These are phyloP conservation scores for Pezicula radicicola DNA, from an alignment of 2,329 filamentous ascomycete genomes.

Conservation along the genomic window DNA sequence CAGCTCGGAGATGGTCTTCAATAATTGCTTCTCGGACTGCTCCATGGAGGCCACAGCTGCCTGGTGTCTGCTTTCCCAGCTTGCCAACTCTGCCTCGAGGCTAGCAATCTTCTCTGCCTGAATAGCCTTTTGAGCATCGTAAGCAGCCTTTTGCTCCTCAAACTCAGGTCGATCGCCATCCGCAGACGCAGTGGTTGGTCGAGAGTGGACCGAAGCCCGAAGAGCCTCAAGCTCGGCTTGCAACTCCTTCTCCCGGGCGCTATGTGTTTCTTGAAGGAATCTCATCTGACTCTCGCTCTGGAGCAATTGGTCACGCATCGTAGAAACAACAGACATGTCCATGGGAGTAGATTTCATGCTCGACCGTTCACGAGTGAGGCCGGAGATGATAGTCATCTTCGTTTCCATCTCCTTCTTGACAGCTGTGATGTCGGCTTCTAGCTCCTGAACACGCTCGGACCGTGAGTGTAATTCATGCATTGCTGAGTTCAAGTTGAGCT, in stretches of 20 bases:
- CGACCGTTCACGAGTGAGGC: constrained; percentile 86
- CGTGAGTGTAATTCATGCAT: constrained; percentile 88
- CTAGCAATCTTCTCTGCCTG: constrained; percentile 44
- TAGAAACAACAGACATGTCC: constrained; percentile 87
- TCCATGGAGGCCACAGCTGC: constrained; percentile 68
- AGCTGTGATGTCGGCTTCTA: constrained; percentile 79
- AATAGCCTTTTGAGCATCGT: constrained; percentile 24
- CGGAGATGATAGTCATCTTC: constrained; percentile 94
- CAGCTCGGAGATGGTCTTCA: constrained; percentile 69
- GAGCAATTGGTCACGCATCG: constrained; percentile 82
- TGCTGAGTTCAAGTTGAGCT: constrained; percentile 84
- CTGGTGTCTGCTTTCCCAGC: constrained; percentile 76
- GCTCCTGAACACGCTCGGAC: constrained; percentile 83
- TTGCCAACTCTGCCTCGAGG: constrained; percentile 68
- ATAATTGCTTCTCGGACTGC: constrained; percentile 69
- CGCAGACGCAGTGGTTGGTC: constrained; percentile 5
- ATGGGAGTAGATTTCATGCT: constrained; percentile 82
- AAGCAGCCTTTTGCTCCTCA: constrained; percentile 5
- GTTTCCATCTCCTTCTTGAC: constrained; percentile 95
- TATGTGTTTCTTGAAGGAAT: constrained; percentile 69
- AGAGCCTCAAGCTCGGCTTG: constrained; percentile 68
- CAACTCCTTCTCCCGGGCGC: constrained; percentile 72
- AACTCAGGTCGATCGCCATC: constrained; percentile 10
- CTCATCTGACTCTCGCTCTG: constrained; percentile 80
- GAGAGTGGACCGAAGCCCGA: constrained; percentile 33